These are phyloP conservation scores for Neoboletus brunneissimus DNA, from an alignment of 768 basidiomycete species.

Conservation along the genomic window DNA sequence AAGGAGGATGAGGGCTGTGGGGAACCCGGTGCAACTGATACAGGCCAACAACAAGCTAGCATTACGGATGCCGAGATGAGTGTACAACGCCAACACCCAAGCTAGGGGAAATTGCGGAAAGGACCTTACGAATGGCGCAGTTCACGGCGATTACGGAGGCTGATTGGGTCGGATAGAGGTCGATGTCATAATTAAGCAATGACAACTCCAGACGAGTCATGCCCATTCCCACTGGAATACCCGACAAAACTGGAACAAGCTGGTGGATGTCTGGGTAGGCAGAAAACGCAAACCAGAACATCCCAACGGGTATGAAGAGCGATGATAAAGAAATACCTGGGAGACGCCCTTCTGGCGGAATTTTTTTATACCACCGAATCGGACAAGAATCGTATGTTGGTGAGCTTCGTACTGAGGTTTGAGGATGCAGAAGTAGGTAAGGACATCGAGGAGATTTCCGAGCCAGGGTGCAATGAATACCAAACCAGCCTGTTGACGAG, in stretches of 20 bases:
- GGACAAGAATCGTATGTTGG: conserved; percentile 10
- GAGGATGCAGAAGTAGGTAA: conserved; percentile 20
- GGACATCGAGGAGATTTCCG: conserved; percentile 24
- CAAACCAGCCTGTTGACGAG: conserved; percentile 19
- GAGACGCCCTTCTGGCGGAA: conserved; percentile 21
- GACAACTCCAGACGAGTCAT: conserved; percentile 29
- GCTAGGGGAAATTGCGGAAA: conserved; percentile 19
- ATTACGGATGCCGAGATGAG: conserved; percentile 15
- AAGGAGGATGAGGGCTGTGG: conserved; percentile 13
- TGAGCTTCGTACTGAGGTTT: conserved; percentile 23
- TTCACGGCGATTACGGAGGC: conserved; percentile 27
- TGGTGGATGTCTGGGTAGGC: conserved; percentile 21
- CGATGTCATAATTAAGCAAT: conserved; percentile 26
- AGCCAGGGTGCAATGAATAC: conserved; percentile 24
- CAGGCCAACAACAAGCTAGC: conserved; percentile 21
- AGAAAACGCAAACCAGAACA: conserved; percentile 29
- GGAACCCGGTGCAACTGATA: conserved; percentile 21
- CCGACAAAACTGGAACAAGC: conserved; percentile 23
- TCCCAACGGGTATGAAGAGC: conserved; percentile 20
- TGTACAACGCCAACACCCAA: conserved; percentile 20
- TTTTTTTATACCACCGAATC: conserved; percentile 17
- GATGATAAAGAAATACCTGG: conserved; percentile 21
- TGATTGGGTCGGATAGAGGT: conserved; percentile 25
- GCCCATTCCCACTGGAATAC: conserved; percentile 26
- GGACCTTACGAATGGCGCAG: conserved; percentile 13